Evolutionary conservation across 148 eudicot genomes (phyloP), one percentile per base, ranked within the genome.

Genomic region (Rhododendron kiyosumense): DNA sequence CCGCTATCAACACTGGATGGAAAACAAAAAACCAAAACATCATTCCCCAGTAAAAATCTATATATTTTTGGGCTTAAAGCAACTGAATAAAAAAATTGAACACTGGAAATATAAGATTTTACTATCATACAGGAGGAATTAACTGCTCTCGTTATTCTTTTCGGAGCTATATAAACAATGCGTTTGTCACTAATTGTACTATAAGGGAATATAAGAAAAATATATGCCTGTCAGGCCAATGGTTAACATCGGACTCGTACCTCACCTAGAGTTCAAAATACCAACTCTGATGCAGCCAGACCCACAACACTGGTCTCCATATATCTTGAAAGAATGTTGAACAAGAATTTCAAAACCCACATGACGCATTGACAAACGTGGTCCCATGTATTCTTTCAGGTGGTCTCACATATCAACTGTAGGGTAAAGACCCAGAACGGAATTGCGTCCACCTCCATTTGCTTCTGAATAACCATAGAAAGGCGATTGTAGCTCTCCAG

Each of bases 401-500:
- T n/a, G n/a, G 79, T 28, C 57, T 84, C 51, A 89, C 38, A 46
- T 13, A 81, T 92, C 92, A 32, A 92, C 85, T 4, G 94, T 69
- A 28, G 98, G 95, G 84, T 94, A 92, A 59, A 91, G 85, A 82
- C 92, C 91, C 12, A 88, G 84, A 67, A 84, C 32, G 48, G 92
- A 85, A 78, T 86, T 89, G 43, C 89, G 89, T 5, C 96, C 95
- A 85, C 84, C 81, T 67, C 98, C 99, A 87, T 94, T 95, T 15
- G 92, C 78, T 85, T 95, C 98, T 24, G 88, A 86, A 85, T 89
- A 86, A 3, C 83, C 83, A 87, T 94, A 91, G 4, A 88, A 84
- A 43, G 98, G 90, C 28, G 94, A 90, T 18, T 93, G 95, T 78
- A 93, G 89, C 88, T 94, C 97, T 8, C 96, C 94, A 0, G 83